Conservation (phyloP, 164 flowering plant species). For the Umbellularia californica region DNA sequence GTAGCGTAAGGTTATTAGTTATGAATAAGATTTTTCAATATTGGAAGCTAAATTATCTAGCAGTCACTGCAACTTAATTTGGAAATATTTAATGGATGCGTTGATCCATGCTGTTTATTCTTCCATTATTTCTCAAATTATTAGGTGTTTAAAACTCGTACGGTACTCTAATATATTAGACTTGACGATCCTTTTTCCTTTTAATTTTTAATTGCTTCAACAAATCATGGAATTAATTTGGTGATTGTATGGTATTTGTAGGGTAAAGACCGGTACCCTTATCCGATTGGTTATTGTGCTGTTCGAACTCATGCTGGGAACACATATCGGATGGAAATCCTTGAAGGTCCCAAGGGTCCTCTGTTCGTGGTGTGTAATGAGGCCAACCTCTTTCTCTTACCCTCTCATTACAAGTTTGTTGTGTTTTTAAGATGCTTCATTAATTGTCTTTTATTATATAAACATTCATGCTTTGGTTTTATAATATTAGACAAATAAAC, state of each 20-base stretch:
- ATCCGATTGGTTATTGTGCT: slow-evolving; percentile 86
- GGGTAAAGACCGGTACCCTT: slow-evolving; percentile 97
- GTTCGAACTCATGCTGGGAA: slow-evolving; percentile 59
- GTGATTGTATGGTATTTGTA: slow-evolving; percentile 20
- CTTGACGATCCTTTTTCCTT: neutral
- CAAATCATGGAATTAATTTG: neutral
- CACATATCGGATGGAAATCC: slow-evolving; percentile 63
- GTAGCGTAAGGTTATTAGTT: neutral
- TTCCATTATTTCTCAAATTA: neutral
- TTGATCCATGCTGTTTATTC: neutral
- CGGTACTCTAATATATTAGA: neutral
- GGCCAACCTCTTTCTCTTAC: no score
- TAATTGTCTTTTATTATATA: neutral
- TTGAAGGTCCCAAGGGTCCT: slow-evolving; percentile 82
- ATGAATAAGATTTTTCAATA: no score
- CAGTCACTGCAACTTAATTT: neutral
- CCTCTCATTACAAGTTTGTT: neutral
- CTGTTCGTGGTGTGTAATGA: slow-evolving; percentile 54
- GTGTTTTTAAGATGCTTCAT: neutral
- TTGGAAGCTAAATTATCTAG: no score
- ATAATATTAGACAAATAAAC: neutral
- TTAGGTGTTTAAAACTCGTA: neutral
- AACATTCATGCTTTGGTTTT: neutral
- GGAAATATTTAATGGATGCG: neutral
- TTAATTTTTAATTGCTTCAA: neutral